Percentiles rank a stretch among this genome's conserved stretches.
These are phyloP conservation scores for Phoenix dactylifera DNA, from an alignment of 176 grass and related monocot genomes.

Conservation along the genomic window DNA sequence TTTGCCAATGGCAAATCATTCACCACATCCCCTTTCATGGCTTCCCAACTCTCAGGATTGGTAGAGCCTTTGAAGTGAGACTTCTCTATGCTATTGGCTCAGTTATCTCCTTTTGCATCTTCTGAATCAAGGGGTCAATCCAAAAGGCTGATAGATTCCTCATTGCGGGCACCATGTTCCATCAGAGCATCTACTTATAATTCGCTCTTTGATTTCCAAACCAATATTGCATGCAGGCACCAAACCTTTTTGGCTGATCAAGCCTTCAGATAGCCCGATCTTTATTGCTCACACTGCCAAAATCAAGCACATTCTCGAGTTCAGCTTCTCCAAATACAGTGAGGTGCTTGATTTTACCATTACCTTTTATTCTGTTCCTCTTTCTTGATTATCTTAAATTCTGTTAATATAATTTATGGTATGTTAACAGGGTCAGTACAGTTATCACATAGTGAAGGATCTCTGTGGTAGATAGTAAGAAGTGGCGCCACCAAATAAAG, in stretches of 20 bases:
- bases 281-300: constrained; percentile 54
- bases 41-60: no score
- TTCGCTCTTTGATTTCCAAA: constrained; percentile 40
- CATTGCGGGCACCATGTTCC: constrained; percentile 47
- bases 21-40: no score
- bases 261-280: constrained; percentile 39
- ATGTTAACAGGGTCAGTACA: background rate
- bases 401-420: background rate
- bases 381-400: background rate
- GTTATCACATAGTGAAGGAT: constrained; percentile 29
- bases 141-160: constrained; percentile 3
- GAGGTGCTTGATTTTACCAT: constrained; percentile 22
- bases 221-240: constrained; percentile 22
- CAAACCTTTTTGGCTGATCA: constrained; percentile 54
- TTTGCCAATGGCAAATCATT: no score
- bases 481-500: constrained; percentile 72
- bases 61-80: background rate
- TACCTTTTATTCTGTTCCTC: background rate
- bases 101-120: constrained; percentile 18
- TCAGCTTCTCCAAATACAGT: constrained; percentile 76
- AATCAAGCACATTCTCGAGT: constrained; percentile 68
- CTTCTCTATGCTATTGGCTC: constrained; percentile 16
- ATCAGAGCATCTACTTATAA: constrained; percentile 43
- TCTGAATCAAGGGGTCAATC: constrained; percentile 16
- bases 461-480: constrained; percentile 58